A percentile compares a stretch with the other conserved stretches of the same genome.
phyloP scores from a whole-genome alignment of 2,329 filamentous ascomycete genomes.

The Laburnicola sp. region DNA sequence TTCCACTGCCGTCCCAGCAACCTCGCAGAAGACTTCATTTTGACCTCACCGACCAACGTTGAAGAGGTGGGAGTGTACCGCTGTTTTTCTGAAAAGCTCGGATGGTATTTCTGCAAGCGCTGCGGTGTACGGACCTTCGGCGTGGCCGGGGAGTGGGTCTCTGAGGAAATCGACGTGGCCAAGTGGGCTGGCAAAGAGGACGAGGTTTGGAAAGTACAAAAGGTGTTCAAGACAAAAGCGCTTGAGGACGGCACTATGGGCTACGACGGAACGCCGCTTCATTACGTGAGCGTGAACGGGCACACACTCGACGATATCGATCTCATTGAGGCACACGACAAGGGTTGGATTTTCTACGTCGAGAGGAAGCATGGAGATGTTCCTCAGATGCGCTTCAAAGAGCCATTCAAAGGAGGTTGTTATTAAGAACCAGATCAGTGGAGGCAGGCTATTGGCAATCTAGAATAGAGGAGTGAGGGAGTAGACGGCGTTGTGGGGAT shows the following conservation, averaged over 20 bases:
- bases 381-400: background rate
- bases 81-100: slow-evolving; percentile 33
- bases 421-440: background rate
- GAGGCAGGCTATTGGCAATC: background rate
- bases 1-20: slow-evolving; percentile 51
- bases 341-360: slow-evolving; percentile 38
- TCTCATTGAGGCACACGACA: slow-evolving; percentile 40
- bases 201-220: slow-evolving; percentile 18
- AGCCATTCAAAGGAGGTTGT: slow-evolving; percentile 12
- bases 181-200: slow-evolving; percentile 22
- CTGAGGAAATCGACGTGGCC: slow-evolving; percentile 25
- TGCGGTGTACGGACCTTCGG: slow-evolving; percentile 54
- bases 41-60: slow-evolving; percentile 47
- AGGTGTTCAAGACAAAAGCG: slow-evolving; percentile 29
- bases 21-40: slow-evolving; percentile 50
- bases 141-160: slow-evolving; percentile 32
- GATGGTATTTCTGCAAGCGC: slow-evolving; percentile 54
- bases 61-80: slow-evolving; percentile 49
- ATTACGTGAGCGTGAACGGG: slow-evolving; percentile 42
- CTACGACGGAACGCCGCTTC: slow-evolving; percentile 19
- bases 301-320: slow-evolving; percentile 37
- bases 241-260: slow-evolving; percentile 9
- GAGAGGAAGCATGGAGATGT: slow-evolving; percentile 16
- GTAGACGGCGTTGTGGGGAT: no score
- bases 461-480: background rate